Conservation (phyloP, 1,139 yeast genomes). For the Yamadazyma songkhlaensis region DNA sequence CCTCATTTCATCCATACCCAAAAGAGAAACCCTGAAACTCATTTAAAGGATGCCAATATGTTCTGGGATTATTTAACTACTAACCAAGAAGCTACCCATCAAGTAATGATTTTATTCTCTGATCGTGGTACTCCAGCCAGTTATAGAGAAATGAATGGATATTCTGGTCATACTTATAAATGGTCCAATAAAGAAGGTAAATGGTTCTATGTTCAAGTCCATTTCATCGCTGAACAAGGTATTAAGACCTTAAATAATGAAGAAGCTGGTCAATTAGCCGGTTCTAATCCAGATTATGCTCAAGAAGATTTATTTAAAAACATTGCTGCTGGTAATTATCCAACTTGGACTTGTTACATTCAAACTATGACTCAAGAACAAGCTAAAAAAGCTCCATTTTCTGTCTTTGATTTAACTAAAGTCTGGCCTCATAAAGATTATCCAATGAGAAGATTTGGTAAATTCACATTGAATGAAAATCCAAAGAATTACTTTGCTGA, state of each 20-base stretch:
- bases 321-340: constrained; percentile 57
- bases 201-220: constrained; percentile 66
- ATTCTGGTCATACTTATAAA: constrained; percentile 71
- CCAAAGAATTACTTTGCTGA: constrained; percentile 79
- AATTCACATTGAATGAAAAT: constrained; percentile 65
- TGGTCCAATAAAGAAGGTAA: constrained; percentile 67
- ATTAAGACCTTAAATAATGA: constrained; percentile 51
- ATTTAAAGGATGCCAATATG: constrained; percentile 73
- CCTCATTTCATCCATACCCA: constrained; percentile 88
- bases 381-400: constrained; percentile 58
- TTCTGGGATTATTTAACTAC: constrained; percentile 67
- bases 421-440: constrained; percentile 78
- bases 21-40: constrained; percentile 78
- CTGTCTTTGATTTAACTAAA: constrained; percentile 70
- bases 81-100: constrained; percentile 65
- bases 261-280: constrained; percentile 57
- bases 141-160: constrained; percentile 67
- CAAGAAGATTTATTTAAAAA: constrained; percentile 62
- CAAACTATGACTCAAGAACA: constrained; percentile 69
- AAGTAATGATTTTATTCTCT: constrained; percentile 58
- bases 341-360: constrained; percentile 63
- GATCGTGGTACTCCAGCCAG: constrained; percentile 70
- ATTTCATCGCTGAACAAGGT: constrained; percentile 60
- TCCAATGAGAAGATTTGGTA: constrained; percentile 75
- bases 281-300: constrained; percentile 63